A percentile compares a stretch with the other conserved stretches of the same genome.
Conservation (phyloP, 352 stramenopile genomes). For the Globisporangium barbulae region DNA sequence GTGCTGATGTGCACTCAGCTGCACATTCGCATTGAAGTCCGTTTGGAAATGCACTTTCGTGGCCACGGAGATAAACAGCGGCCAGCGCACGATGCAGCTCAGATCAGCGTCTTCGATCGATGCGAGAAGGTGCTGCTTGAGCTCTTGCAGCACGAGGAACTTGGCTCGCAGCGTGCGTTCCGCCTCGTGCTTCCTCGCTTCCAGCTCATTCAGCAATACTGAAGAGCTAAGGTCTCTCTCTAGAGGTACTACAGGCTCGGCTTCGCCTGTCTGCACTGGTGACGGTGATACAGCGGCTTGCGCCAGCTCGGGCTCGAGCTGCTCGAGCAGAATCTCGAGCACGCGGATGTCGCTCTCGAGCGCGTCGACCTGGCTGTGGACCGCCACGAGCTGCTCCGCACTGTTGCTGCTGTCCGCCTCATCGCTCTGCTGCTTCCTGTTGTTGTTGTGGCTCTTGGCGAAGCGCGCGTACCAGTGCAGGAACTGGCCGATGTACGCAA, state of each 20-base stretch:
- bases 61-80: conserved; percentile 51
- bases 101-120: conserved; percentile 61
- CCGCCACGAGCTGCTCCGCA: conserved; percentile 17
- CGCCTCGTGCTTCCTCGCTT: conserved; percentile 20
- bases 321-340: conserved; percentile 33
- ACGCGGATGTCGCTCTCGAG: conserved; percentile 29
- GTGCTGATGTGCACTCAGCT: conserved; percentile 34
- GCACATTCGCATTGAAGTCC: conserved; percentile 18
- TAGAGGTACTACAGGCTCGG: not conserved
- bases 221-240: conserved; percentile 10
- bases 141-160: conserved; percentile 27
- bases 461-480: conserved; percentile 59
- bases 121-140: conserved; percentile 50
- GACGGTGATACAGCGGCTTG: not conserved
- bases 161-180: conserved; percentile 30
- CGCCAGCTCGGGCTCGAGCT: conserved; percentile 37
- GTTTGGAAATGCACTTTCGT: conserved; percentile 45
- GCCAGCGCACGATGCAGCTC: conserved; percentile 41
- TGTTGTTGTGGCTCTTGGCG: conserved; percentile 5
- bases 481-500: conserved; percentile 43
- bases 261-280: not conserved
- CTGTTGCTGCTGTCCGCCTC: not conserved
- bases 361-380: conserved; percentile 31
- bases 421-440: conserved; percentile 3
- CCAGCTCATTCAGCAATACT: conserved; percentile 16